Base-by-base conservation (phyloP, 2,329 filamentous ascomycete species). In the Aspergillus tamarii region DNA sequence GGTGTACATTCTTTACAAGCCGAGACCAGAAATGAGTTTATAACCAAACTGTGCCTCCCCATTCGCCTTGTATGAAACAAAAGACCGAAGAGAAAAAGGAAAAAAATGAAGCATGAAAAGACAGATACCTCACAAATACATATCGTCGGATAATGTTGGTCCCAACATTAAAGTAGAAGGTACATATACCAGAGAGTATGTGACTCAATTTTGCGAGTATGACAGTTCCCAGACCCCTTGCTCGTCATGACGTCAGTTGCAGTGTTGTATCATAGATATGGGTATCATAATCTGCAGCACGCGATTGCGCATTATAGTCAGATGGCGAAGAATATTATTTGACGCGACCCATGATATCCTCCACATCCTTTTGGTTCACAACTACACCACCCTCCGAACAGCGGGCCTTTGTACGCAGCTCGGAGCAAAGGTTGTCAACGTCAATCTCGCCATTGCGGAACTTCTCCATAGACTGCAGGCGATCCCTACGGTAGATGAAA, bases 371-470 rank as follows among this genome's bases (percentile, higher is more conserved):
- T 80, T 96, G 89, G 66, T 93, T 90, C 28, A 99, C 91, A 21
- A 97, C 92, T 14, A 96, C 92, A 19, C 95, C 94, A 21, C 86
- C 90, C 70, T 96, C 82, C 0, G 93, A 96, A 78, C 95, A 99
- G 75, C 94, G 95, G 63, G 95, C 95, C 82, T 99, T 99, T 77
- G 94, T 92, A 68, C 94, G 92, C 16, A 99, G 87, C 76, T 99
- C 94, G 5, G 91, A 91, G 81, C 95, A 99, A 28, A 99, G 86
- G 39, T 90, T 89, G 74, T 99, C 95, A 56, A 99, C 90, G 70
- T 99, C 95, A 68, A 98, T 93, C 70, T 96, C 94, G 70, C 94
- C 94, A 63, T 88, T 91, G 74, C 94, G 91, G 70, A 96, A 95
- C 76, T 91, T 93, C 64, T 93, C 89, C 77, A 93, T 96, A 41